Base-by-base conservation (phyloP, 805 yeast species). In the Candida hungchunana region DNA sequence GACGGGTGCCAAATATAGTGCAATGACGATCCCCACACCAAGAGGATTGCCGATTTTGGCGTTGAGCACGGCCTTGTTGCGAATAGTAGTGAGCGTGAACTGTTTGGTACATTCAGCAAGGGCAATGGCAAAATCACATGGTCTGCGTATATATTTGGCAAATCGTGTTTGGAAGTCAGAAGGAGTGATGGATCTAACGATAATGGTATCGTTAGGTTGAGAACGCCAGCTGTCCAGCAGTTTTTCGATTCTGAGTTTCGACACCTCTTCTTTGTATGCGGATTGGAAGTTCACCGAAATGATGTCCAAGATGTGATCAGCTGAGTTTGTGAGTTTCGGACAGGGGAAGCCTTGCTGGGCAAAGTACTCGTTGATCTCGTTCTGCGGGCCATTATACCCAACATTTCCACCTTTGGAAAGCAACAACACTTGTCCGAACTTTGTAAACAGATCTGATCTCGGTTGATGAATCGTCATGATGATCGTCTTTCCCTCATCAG, bases 391-490 rank as follows among this genome's bases (percentile, higher is more conserved):
- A 58, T 82, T 76, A 53, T 74, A 87, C 3, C 80, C 81, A 7
- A 81, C 86, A 22, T 59, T 58, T 0, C 95, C 96, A 15, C 94
- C 94, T 50, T 78, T 79, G 0, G 88, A 84, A 17, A 87, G 62
- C 26, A 87, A 59, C 24, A 85, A 59, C n/a, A 87, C 67, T 12
- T 82, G 72, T 1, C 89, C 94, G 64, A 87, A 84, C 32, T 62
- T 62, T 12, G 64, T 56, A 49, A 83, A 78, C 43, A 84, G 59
- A 44, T 77, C 83, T n/a, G 79, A 73, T 41, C 86, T 72, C 1
- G 96, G 96, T 50, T 87, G 96, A 56, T 87, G 95, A 31, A 87
- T 83, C 0, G 95, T 85, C 36, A 81, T 59, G 22, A 87, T 72
- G 6, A 88, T 67, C 0, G 95, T 84, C 7, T 79, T 76, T 2